Percentiles rank a stretch among this genome's conserved stretches.
Conservation (phyloP, 2,329 filamentous ascomycete genomes). For the Aspergillus tubingensis region DNA sequence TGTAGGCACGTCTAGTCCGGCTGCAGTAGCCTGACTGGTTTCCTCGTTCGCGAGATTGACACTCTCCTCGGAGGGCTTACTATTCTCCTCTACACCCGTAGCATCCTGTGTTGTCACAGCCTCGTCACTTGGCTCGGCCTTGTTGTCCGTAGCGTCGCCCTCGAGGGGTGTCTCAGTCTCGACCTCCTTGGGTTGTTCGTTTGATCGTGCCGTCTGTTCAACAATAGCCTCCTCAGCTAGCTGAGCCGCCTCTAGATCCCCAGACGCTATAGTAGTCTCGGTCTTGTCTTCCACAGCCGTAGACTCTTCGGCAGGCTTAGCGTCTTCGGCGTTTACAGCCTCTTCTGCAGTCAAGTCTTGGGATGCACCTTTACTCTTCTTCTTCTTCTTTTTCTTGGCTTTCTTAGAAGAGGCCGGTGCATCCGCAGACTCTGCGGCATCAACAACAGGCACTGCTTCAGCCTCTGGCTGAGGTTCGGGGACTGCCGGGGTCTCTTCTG, state of each 20-base stretch:
- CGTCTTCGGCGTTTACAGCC: background rate
- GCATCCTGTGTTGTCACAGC: background rate
- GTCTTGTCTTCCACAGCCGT: background rate
- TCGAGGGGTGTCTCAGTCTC: background rate
- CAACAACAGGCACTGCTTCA: slow-evolving; percentile 3
- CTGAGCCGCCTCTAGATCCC: background rate
- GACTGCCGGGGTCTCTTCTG: background rate
- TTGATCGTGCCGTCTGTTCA: background rate
- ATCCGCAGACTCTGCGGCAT: slow-evolving; percentile 15
- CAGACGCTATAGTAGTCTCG: background rate
- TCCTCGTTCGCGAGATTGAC: background rate
- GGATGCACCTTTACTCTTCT: slow-evolving; percentile 16
- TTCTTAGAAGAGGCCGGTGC: slow-evolving; percentile 22
- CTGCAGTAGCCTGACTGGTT: background rate
- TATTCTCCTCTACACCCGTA: background rate
- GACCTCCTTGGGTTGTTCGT: background rate
- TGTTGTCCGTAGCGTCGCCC: background rate
- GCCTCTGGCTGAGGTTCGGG: background rate
- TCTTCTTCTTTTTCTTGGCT: slow-evolving; percentile 32
- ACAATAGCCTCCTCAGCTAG: background rate
- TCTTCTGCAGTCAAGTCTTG: slow-evolving; percentile 13
- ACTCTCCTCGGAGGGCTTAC: background rate
- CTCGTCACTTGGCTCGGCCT: background rate
- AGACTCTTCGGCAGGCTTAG: background rate
- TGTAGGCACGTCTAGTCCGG: background rate